A percentile compares a stretch with the other conserved stretches of the same genome.
These are phyloP conservation scores for Phytophthora sansomeana DNA, from an alignment of 352 stramenopile species.

Conservation along the genomic window DNA sequence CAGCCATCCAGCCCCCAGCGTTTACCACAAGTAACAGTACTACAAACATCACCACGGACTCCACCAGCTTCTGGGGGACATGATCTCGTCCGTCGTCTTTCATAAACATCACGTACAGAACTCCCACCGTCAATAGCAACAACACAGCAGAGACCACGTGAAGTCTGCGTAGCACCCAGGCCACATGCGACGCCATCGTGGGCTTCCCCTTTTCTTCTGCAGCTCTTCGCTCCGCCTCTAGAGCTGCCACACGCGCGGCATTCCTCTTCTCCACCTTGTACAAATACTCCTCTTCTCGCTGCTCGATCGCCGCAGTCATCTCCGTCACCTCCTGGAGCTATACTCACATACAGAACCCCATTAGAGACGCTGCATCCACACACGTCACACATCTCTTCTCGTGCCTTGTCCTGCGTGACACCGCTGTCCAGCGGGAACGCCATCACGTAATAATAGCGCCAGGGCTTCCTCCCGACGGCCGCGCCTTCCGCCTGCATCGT, in stretches of 20 bases:
- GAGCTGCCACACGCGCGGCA: slow-evolving; percentile 7
- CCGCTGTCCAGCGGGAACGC: slow-evolving; percentile 47
- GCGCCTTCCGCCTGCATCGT: slow-evolving; percentile 11
- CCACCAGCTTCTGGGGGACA: slow-evolving; percentile 9
- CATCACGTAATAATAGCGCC: slow-evolving; percentile 78
- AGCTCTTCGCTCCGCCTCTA: slow-evolving; percentile 23
- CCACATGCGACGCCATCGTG: slow-evolving; percentile 30
- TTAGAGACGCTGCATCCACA: slow-evolving; percentile 1
- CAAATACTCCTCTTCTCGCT: slow-evolving; percentile 63
- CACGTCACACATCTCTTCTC: slow-evolving; percentile 13
- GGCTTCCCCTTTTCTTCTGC: slow-evolving; percentile 17
- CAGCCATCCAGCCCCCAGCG: slow-evolving; percentile 28
- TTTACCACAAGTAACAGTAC: slow-evolving; percentile 25
- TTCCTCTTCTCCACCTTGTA: slow-evolving; percentile 47
- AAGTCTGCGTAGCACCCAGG: slow-evolving; percentile 40
- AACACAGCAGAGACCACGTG: slow-evolving; percentile 30
- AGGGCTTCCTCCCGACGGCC: slow-evolving; percentile 54
- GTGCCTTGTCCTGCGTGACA: slow-evolving; percentile 54
- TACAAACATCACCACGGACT: background rate
- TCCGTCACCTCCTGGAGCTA: slow-evolving; percentile 61
- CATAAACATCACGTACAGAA: slow-evolving; percentile 20
- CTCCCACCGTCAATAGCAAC: slow-evolving; percentile 18
- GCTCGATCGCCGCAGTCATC: slow-evolving; percentile 53
- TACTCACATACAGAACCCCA: background rate
- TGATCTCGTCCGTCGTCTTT: slow-evolving; percentile 1